phyloP scores from a whole-genome alignment of 2,329 filamentous ascomycete genomes.

The Colletotrichum tropicale region DNA sequence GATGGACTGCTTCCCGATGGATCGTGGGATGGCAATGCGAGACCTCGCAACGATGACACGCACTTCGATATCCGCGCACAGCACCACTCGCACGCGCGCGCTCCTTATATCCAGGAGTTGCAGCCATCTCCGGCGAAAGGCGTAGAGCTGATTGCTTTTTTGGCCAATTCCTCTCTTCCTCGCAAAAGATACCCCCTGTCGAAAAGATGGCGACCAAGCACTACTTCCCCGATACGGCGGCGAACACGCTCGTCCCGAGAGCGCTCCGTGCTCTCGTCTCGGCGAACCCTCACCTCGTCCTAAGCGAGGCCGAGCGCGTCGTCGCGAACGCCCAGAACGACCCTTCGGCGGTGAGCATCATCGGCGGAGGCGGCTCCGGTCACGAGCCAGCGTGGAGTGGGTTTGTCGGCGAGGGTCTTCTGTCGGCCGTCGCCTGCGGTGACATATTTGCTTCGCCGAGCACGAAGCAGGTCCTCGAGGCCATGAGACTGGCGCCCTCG shows the following conservation, averaged over 20 bases:
- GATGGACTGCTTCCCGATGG: background rate
- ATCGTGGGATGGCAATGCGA: background rate
- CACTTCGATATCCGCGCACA: background rate
- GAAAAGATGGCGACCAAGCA: slow-evolving; percentile 21
- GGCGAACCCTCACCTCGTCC: slow-evolving; percentile 39
- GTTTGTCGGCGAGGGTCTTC: slow-evolving; percentile 71
- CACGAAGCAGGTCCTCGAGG: slow-evolving; percentile 73
- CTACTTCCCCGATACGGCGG: slow-evolving; percentile 22
- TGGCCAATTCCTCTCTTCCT: background rate
- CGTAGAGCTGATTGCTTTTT: background rate
- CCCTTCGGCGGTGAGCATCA: slow-evolving; percentile 39
- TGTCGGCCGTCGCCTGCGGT: slow-evolving; percentile 73
- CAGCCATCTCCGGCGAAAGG: background rate
- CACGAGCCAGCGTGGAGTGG: slow-evolving; percentile 77
- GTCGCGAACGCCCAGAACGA: slow-evolving; percentile 39
- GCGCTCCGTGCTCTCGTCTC: slow-evolving; percentile 25
- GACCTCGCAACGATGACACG: background rate
- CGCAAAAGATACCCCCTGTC: background rate
- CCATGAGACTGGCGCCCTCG: slow-evolving; percentile 65
- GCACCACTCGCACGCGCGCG: background rate
- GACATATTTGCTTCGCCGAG: slow-evolving; percentile 78
- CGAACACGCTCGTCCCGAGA: slow-evolving; percentile 28
- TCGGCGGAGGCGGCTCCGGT: slow-evolving; percentile 74
- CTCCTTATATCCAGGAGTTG: background rate
- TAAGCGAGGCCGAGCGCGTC: slow-evolving; percentile 45